These are phyloP conservation scores for Uronychia binucleata DNA, from an alignment of 73 alveolate species.

Conservation along the genomic window DNA sequence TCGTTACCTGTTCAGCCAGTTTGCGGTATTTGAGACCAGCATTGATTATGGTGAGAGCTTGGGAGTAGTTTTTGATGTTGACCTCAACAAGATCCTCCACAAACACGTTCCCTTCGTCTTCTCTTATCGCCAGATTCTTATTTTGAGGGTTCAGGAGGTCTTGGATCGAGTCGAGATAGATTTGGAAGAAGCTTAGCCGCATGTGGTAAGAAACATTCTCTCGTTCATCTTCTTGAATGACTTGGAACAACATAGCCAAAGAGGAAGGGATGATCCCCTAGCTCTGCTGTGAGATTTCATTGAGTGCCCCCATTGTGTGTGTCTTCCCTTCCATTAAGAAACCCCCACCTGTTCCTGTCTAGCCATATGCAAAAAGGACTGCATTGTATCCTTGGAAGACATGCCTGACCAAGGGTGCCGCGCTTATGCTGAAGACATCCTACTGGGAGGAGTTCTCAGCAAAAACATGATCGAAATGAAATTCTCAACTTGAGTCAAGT, in stretches of 20 bases:
- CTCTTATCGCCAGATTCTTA: slow-evolving; percentile 76
- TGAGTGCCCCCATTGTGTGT: slow-evolving; percentile 68
- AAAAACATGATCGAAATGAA: slow-evolving; percentile 69
- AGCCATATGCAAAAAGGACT: slow-evolving; percentile 80
- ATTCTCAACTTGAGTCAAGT: slow-evolving; percentile 3
- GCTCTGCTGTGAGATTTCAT: slow-evolving; percentile 22
- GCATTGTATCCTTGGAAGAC: slow-evolving; percentile 81
- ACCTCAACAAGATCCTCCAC: slow-evolving; percentile 79
- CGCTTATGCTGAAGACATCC: slow-evolving; percentile 67
- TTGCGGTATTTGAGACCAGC: slow-evolving; percentile 83
- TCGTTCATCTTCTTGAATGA: slow-evolving; percentile 34
- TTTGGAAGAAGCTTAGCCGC: slow-evolving; percentile 65
- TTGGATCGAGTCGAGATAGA: slow-evolving; percentile 79
- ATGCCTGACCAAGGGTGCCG: slow-evolving; percentile 71
- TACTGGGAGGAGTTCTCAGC: slow-evolving; percentile 63
- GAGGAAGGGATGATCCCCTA: slow-evolving; percentile 61
- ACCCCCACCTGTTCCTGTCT: slow-evolving; percentile 81
- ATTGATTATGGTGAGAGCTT: slow-evolving; percentile 62
- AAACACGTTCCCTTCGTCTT: slow-evolving; percentile 78
- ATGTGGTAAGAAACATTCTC: slow-evolving; percentile 20
- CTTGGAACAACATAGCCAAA: slow-evolving; percentile 24
- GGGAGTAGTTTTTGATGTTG: slow-evolving; percentile 31
- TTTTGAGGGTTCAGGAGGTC: slow-evolving; percentile 78
- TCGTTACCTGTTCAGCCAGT: slow-evolving; percentile 61
- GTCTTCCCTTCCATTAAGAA: slow-evolving; percentile 38